Conservation (phyloP, 345 rosid species). For the Carallia pectinifolia region DNA sequence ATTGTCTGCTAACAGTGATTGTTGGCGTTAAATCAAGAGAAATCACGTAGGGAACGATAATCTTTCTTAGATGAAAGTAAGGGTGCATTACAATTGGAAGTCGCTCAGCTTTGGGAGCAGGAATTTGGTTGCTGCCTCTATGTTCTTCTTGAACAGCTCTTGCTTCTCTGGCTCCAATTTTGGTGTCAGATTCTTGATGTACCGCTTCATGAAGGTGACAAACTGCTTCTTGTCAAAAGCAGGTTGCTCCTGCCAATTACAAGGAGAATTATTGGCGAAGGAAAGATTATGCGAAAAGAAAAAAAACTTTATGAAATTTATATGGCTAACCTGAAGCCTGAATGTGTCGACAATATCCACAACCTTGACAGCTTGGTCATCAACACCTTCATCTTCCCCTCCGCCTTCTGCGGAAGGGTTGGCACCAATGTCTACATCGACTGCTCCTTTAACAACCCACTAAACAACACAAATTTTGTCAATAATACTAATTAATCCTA, state of each 20-base stretch:
- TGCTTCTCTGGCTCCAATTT: conserved; percentile 22
- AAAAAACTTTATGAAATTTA: not conserved
- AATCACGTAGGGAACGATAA: not conserved
- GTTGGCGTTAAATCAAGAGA: not conserved
- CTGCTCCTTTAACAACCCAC: conserved; percentile 26
- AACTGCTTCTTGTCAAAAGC: conserved; percentile 26
- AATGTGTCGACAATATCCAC: conserved; percentile 25
- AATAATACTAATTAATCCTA: not conserved
- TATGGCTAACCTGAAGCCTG: conserved; percentile 21
- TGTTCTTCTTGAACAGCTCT: conserved; percentile 23
- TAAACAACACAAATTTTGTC: not conserved
- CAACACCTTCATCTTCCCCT: conserved; percentile 26
- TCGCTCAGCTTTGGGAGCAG: conserved; percentile 24
- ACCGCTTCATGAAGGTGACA: conserved; percentile 23
- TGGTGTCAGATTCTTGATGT: conserved; percentile 23
- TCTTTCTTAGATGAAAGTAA: not conserved
- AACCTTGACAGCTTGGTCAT: conserved; percentile 27
- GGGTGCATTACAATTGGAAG: conserved; percentile 15
- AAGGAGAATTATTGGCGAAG: not conserved
- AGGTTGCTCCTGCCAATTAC: conserved; percentile 24
- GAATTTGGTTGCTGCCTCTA: conserved; percentile 23
- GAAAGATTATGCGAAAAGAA: not conserved
- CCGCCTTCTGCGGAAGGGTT: conserved; percentile 30
- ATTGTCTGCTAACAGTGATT: not conserved
- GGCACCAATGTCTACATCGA: conserved; percentile 27